These are phyloP conservation scores for Spathaspora sp. DNA, from an alignment of 1,139 yeast species.

Conservation along the genomic window DNA sequence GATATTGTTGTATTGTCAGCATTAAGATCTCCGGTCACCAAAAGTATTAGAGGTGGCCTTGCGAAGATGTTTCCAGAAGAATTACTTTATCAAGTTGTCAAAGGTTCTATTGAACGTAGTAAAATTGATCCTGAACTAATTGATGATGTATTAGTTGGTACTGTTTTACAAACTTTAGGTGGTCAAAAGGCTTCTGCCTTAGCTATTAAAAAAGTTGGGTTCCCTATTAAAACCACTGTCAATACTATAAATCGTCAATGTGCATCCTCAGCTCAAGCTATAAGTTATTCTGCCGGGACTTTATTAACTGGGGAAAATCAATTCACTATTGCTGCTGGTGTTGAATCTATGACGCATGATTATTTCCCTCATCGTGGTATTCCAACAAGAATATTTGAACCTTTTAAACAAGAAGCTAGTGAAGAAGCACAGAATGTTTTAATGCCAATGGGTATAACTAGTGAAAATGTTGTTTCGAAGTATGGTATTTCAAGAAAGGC, in stretches of 20 bases:
- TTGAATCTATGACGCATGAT: conserved; percentile 44
- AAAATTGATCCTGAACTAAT: conserved; percentile 37
- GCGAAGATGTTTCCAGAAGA: conserved; percentile 37
- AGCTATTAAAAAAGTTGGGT: conserved; percentile 41
- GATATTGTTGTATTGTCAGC: conserved; percentile 40
- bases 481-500: conserved; percentile 58
- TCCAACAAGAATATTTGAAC: conserved; percentile 26
- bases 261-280: conserved; percentile 42
- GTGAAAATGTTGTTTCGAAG: conserved; percentile 31
- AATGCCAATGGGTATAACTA: conserved; percentile 71
- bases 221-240: conserved; percentile 37
- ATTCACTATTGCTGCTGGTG: conserved; percentile 43
- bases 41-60: conserved; percentile 36
- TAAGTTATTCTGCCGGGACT: conserved; percentile 32
- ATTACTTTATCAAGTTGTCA: conserved; percentile 28
- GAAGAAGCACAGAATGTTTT: conserved; percentile 25
- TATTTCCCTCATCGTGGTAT: conserved; percentile 42
- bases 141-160: conserved; percentile 78
- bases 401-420: conserved; percentile 17
- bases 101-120: conserved; percentile 27
- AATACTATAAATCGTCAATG: conserved; percentile 43
- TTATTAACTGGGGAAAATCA: conserved; percentile 32
- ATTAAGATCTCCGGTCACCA: conserved; percentile 36
- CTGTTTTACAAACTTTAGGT: conserved; percentile 80
- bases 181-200: conserved; percentile 87